phyloP scores from a whole-genome alignment of 805 yeast species.

The Starmerella roubikii region DNA sequence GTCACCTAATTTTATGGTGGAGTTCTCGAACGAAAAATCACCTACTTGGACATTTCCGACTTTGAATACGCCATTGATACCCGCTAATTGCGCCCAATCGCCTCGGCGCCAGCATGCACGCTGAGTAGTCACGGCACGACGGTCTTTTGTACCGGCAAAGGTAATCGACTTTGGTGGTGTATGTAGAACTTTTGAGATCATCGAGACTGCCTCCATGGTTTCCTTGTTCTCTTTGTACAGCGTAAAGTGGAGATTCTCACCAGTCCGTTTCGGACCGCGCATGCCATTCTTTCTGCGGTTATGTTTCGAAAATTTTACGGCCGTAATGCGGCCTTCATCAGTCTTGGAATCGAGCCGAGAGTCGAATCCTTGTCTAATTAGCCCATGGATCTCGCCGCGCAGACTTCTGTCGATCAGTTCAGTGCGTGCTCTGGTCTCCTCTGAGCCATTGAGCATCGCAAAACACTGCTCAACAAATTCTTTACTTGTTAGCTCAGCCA shows the following conservation, averaged over 20 bases:
- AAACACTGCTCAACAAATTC: constrained; percentile 46
- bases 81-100: constrained; percentile 53
- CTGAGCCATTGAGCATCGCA: constrained; percentile 40
- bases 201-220: constrained; percentile 85
- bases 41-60: constrained; percentile 64
- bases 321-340: constrained; percentile 25
- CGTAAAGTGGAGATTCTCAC: constrained; percentile 58
- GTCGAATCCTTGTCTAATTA: constrained; percentile 59
- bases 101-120: constrained; percentile 49
- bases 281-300: neutral
- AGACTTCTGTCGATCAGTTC: constrained; percentile 50
- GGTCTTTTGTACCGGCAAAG: constrained; percentile 92
- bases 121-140: constrained; percentile 92
- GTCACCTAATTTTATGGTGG: constrained; percentile 62
- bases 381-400: constrained; percentile 70
- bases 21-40: constrained; percentile 53
- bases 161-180: constrained; percentile 57
- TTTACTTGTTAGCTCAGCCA: constrained; percentile 45
- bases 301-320: constrained; percentile 4
- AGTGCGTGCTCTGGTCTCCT: constrained; percentile 30
- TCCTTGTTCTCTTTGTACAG: constrained; percentile 91
- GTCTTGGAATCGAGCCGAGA: constrained; percentile 71
- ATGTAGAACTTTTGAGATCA: constrained; percentile 58
- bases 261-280: constrained; percentile 22
- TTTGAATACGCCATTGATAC: constrained; percentile 53